These are phyloP conservation scores for Alectoria sarmentosa DNA, from an alignment of 495 filamentous ascomycete species.

Conservation along the genomic window DNA sequence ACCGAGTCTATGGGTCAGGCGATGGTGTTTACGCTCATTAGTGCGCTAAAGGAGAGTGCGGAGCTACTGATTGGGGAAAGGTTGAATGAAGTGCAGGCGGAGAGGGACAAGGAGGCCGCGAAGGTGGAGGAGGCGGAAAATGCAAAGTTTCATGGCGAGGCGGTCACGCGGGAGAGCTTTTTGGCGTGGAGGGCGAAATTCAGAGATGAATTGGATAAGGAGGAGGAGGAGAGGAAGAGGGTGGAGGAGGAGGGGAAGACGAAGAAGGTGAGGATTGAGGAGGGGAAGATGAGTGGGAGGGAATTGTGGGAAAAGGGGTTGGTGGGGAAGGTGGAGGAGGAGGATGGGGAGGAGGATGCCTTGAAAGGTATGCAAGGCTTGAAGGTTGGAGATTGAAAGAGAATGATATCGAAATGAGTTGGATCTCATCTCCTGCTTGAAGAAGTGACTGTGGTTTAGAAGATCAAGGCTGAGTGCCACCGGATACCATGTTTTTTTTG, in stretches of 20 bases:
- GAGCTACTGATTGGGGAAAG: conserved; percentile 72
- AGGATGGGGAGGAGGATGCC: conserved; percentile 18
- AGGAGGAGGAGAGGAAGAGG: conserved; percentile 53
- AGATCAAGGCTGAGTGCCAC: too few species aligned
- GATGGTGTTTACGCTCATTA: conserved; percentile 94
- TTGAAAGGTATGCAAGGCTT: conserved; percentile 10
- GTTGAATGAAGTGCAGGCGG: conserved; percentile 50
- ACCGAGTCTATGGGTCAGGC: conserved; percentile 91
- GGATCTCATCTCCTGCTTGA: too few species aligned
- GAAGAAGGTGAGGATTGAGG: conserved; percentile 65
- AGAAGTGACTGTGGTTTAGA: too few species aligned
- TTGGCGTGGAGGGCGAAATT: conserved; percentile 76
- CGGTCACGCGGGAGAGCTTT: conserved; percentile 79
- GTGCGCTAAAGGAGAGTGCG: conserved; percentile 77
- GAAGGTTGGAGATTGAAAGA: conserved; percentile 3
- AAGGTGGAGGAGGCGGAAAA: conserved; percentile 88
- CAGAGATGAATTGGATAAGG: conserved; percentile 67
- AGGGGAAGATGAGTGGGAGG: conserved; percentile 51
- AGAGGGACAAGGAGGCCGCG: conserved; percentile 55
- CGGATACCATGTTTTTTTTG: too few species aligned
- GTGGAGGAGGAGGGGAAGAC: conserved; percentile 72
- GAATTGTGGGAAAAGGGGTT: conserved; percentile 47
- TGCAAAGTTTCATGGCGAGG: conserved; percentile 87
- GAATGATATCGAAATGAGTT: too few species aligned
- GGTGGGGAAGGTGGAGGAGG: conserved; percentile 58